Evolutionary conservation across 805 yeast species (phyloP).

Genomic region (Priceomyces fermenticarens): DNA sequence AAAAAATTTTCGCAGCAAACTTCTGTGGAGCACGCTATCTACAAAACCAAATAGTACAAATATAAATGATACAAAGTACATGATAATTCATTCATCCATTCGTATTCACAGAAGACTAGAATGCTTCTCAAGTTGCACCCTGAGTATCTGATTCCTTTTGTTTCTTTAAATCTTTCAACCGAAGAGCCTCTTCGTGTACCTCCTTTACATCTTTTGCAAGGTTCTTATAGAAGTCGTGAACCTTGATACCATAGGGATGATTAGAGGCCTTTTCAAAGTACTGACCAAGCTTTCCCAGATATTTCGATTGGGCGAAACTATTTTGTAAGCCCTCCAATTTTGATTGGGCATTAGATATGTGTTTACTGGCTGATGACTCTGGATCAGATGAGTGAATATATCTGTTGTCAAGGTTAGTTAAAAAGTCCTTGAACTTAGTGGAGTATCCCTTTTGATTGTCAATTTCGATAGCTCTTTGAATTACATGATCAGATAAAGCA

Average conservation of each 20-base stretch:
- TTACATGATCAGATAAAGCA: conserved; percentile 56
- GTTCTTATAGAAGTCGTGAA: conserved; percentile 58
- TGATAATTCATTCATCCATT: not conserved
- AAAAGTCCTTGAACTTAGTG: conserved; percentile 52
- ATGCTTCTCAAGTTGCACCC: too few species aligned
- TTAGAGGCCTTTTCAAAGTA: conserved; percentile 47
- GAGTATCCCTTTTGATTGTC: conserved; percentile 66
- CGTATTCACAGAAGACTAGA: conserved; percentile 7
- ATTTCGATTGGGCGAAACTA: conserved; percentile 29
- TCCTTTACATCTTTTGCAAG: conserved; percentile 55
- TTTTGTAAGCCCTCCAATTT: conserved; percentile 37
- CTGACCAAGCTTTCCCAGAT: conserved; percentile 33
- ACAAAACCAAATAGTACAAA: not conserved
- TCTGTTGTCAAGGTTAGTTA: conserved; percentile 54
- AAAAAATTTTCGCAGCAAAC: too few species aligned
- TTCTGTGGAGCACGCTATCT: too few species aligned
- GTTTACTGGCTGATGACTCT: conserved; percentile 35
- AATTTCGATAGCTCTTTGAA: conserved; percentile 57
- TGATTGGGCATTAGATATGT: conserved; percentile 36
- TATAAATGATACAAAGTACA: not conserved
- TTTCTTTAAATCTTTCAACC: conserved; percentile 62
- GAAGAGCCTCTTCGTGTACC: conserved; percentile 71
- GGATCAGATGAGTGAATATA: conserved; percentile 58
- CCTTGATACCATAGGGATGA: conserved; percentile 52
- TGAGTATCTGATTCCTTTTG: conserved; percentile 11